A percentile compares a stretch with the other conserved stretches of the same genome.
These are phyloP conservation scores for Salvia hispanica DNA, from an alignment of 257 asterid genomes.

Conservation along the genomic window DNA sequence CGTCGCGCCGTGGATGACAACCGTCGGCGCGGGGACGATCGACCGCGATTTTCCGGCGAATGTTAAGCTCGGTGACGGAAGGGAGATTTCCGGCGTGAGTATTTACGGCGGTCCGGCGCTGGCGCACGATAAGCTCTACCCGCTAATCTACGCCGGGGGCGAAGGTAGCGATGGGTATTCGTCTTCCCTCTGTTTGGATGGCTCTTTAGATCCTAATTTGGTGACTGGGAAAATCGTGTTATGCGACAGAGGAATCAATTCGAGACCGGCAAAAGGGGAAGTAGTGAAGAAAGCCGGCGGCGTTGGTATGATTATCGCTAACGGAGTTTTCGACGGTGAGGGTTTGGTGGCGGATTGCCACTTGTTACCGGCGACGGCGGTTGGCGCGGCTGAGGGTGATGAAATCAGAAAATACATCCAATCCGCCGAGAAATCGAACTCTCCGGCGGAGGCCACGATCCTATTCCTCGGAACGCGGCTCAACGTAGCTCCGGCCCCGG, in stretches of 20 bases:
- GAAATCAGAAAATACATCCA: conserved; percentile 69
- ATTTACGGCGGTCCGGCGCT: conserved; percentile 77
- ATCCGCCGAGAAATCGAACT: conserved; percentile 36
- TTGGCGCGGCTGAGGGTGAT: conserved; percentile 64
- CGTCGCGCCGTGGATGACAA: conserved; percentile 91
- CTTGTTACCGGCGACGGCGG: conserved; percentile 77
- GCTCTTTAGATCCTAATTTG: conserved; percentile 58
- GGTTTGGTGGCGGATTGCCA: conserved; percentile 90
- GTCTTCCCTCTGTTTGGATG: conserved; percentile 74
- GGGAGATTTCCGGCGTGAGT: conserved; percentile 56
- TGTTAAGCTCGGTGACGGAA: conserved; percentile 76
- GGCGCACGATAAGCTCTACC: conserved; percentile 57
- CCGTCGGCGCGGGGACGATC: conserved; percentile 85
- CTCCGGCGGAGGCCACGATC: conserved; percentile 58
- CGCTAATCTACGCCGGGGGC: conserved; percentile 77
- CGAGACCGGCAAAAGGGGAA: conserved; percentile 78
- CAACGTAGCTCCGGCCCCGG: conserved; percentile 76
- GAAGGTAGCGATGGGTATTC: conserved; percentile 81
- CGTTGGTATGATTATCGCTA: conserved; percentile 79
- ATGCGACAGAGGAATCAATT: conserved; percentile 80
- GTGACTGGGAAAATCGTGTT: conserved; percentile 70
- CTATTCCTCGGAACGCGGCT: conserved; percentile 67
- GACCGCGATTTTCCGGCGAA: conserved; percentile 89
- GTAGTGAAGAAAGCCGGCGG: conserved; percentile 94
- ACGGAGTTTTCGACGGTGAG: conserved; percentile 82